A percentile compares a stretch with the other conserved stretches of the same genome.
These are phyloP conservation scores for Mycena polygramma DNA, from an alignment of 768 basidiomycete species.

Conservation along the genomic window DNA sequence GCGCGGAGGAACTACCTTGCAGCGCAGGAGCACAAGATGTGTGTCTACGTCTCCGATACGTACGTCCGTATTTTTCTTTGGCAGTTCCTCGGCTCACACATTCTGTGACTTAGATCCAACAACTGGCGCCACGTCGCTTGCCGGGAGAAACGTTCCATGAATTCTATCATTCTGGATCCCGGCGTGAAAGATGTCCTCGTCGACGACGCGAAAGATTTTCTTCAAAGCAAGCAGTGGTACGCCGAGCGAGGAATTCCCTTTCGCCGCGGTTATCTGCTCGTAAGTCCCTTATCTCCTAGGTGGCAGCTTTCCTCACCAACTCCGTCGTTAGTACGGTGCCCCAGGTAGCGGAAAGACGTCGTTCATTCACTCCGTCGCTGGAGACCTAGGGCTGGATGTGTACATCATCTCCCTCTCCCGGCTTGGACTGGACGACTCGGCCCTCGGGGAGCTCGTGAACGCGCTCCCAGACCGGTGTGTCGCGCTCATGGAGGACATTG, in stretches of 20 bases:
- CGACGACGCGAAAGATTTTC: constrained; percentile 71
- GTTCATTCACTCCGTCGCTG: constrained; percentile 75
- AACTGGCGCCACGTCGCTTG: constrained; percentile 65
- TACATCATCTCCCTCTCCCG: constrained; percentile 75
- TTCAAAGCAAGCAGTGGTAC: constrained; percentile 72
- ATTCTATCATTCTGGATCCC: constrained; percentile 71
- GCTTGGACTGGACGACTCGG: constrained; percentile 67
- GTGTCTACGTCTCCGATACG: constrained; percentile 58
- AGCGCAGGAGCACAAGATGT: constrained; percentile 55
- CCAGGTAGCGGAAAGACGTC: constrained; percentile 82
- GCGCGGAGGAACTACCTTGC: constrained; percentile 55
- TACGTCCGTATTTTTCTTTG: constrained; percentile 33
- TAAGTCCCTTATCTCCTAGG: background rate
- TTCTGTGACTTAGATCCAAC: constrained; percentile 39
- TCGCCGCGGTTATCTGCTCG: constrained; percentile 74
- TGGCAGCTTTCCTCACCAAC: too few relatives aligned
- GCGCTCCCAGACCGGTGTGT: constrained; percentile 68
- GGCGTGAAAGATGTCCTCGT: constrained; percentile 70
- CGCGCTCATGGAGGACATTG: constrained; percentile 81
- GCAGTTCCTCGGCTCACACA: background rate
- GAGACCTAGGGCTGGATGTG: constrained; percentile 76
- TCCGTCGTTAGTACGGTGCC: constrained; percentile 58
- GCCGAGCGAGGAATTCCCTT: constrained; percentile 75
- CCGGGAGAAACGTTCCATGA: constrained; percentile 67
- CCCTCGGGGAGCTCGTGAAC: constrained; percentile 65